phyloP scores from a whole-genome alignment of 345 rosid species.

The Arabis alpina region DNA sequence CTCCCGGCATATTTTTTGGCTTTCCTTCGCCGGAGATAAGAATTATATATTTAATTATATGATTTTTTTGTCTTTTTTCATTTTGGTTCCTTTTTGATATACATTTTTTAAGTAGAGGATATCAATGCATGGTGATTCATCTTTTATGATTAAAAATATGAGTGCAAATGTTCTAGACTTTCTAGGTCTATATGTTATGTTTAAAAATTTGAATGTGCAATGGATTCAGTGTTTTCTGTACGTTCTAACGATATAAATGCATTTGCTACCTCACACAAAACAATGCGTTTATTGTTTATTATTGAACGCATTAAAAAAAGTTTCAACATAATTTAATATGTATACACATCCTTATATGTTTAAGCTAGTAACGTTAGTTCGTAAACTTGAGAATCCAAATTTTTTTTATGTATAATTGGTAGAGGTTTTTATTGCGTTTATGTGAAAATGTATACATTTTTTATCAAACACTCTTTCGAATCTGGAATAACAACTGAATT shows the following conservation, averaged over 20 bases:
- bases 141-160: background rate
- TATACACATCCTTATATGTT: no score
- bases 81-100: background rate
- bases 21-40: slow-evolving; percentile 5
- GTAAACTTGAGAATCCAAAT: background rate
- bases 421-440: background rate
- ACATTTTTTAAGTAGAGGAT: background rate
- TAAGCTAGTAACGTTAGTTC: background rate
- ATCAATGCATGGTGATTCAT: background rate
- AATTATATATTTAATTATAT: background rate
- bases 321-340: background rate
- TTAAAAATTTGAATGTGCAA: slow-evolving; percentile 6
- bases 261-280: slow-evolving; percentile 27
- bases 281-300: slow-evolving; percentile 27
- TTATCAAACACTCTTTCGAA: background rate
- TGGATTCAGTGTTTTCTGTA: slow-evolving; percentile 28
- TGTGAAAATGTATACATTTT: background rate
- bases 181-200: background rate
- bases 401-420: background rate
- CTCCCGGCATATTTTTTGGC: slow-evolving; percentile 12
- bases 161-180: slow-evolving; percentile 1
- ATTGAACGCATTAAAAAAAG: slow-evolving; percentile 23
- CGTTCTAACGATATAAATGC: slow-evolving; percentile 20
- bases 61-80: background rate
- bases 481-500: background rate